A percentile compares a stretch with the other conserved stretches of the same genome.
phyloP scores from a whole-genome alignment of 78 protist species.

The Dictyostelium capitatum region DNA sequence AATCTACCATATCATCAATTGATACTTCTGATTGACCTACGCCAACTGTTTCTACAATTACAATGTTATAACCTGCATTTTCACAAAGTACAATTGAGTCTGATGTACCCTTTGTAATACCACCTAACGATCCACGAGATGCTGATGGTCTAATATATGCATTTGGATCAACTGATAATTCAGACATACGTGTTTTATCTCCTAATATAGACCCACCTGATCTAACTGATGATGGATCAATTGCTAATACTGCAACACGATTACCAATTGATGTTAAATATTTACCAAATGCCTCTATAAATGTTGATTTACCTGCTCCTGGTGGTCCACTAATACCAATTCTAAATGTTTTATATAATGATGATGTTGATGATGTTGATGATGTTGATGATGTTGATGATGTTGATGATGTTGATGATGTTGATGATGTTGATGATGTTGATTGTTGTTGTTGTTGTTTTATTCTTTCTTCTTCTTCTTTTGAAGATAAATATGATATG shows the following conservation, averaged over 20 bases:
- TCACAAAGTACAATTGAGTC: constrained; percentile 95
- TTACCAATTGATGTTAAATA: constrained; percentile 50
- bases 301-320: constrained; percentile 98
- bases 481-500: constrained; percentile 33
- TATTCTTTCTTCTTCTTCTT: constrained; percentile 17
- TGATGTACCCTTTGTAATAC: constrained; percentile 79
- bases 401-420: neutral
- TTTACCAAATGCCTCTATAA: constrained; percentile 95
- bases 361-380: neutral
- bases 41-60: constrained; percentile 98
- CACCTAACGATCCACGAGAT: constrained; percentile 90
- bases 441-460: neutral
- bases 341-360: constrained; percentile 83
- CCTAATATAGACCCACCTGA: constrained; percentile 97
- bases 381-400: neutral
- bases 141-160: constrained; percentile 98
- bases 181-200: constrained; percentile 98
- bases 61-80: constrained; percentile 90
- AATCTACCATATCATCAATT: constrained; percentile 94
- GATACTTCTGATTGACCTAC: constrained; percentile 97
- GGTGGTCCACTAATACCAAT: constrained; percentile 97
- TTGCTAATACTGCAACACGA: constrained; percentile 93
- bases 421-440: neutral
- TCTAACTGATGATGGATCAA: constrained; percentile 95
- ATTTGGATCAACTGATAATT: constrained; percentile 79